Base-by-base conservation (phyloP, 2,329 filamentous ascomycete genomes). In the Chaetoscypha palmicola region DNA sequence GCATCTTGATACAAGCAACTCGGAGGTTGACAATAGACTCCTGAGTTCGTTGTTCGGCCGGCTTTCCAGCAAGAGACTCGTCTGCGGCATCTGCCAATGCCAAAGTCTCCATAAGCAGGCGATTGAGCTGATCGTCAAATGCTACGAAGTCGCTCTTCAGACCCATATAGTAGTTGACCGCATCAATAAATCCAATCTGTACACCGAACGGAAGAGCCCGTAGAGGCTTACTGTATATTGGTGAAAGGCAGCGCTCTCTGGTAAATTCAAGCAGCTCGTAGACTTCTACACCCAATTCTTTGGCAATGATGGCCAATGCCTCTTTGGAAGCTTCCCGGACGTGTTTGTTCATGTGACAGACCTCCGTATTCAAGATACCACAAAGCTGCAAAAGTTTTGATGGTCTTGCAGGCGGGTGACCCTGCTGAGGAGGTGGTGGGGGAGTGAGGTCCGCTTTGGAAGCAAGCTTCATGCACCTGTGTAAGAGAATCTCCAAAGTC, bases 101-200 rank as follows among this genome's bases (percentile, higher is more conserved):
- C 31, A 98, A 71, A 4, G 91, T 94, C 66, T 99, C 92, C 77
- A 94, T 86, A 47, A 98, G 74, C 32, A 98, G 71, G 34, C 92
- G 79, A 54, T 92, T 94, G 20, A 97, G 73, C 51, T 90, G 81
- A 38, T 97, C 91, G 53, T 96, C 92, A 62, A 97, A 95, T 5
- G 83, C 79, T 20, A 98, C 80, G 58, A 96, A 91, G 52, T 92
- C 85, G 38, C 83, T 81, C 62, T 94, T 91, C 38, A 98, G 73
- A 45, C 83, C 83, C 68, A 99, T 77, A 60, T 94, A 94, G 64
- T 94, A 98, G 0, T 88, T 95, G 60, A 98, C 89, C 1, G 92
- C 92, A 62, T 98, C 94, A 55, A 99, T 96, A 60, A 94, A 97
- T 3, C 92, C 94, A 54, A 98, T 98, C 67, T 98, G 94, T 2